Evolutionary conservation across 352 stramenopile species (phyloP).

Genomic region (Hyaloperonospora arabidopsidis): DNA sequence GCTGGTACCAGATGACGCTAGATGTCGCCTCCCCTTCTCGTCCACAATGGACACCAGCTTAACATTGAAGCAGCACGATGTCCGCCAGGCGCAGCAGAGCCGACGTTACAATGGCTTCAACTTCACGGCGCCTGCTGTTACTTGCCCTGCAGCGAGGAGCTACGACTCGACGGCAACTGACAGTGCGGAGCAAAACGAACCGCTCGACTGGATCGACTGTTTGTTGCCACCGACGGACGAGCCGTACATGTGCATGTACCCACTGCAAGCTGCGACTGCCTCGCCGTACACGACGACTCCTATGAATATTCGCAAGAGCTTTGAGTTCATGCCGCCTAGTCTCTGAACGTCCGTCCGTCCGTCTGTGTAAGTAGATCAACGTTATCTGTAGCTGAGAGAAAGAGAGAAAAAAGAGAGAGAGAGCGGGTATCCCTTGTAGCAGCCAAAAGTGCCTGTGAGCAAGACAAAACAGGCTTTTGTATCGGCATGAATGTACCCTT

Average conservation of each 20-base stretch:
- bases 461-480: background rate
- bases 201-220: slow-evolving; percentile 55
- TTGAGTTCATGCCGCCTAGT: slow-evolving; percentile 31
- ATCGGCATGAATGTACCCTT: background rate
- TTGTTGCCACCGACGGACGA: slow-evolving; percentile 37
- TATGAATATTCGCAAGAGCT: slow-evolving; percentile 20
- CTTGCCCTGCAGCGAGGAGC: slow-evolving; percentile 9
- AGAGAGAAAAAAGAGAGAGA: slow-evolving; percentile 6
- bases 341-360: slow-evolving; percentile 12
- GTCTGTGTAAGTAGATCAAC: slow-evolving; percentile 5
- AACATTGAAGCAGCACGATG: slow-evolving; percentile 34
- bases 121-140: slow-evolving; percentile 8
- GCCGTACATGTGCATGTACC: slow-evolving; percentile 36
- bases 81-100: slow-evolving; percentile 10
- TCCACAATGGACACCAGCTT: slow-evolving; percentile 19
- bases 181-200: slow-evolving; percentile 23
- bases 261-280: slow-evolving; percentile 7
- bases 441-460: background rate
- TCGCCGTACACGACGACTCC: slow-evolving; percentile 14
- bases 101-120: slow-evolving; percentile 20
- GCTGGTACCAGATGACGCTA: slow-evolving; percentile 10
- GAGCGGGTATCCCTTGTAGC: background rate
- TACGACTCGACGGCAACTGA: slow-evolving; percentile 6
- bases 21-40: slow-evolving; percentile 19
- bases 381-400: slow-evolving; percentile 14